These are phyloP conservation scores for Solanum rostratum DNA, from an alignment of 257 asterid species.

Conservation along the genomic window DNA sequence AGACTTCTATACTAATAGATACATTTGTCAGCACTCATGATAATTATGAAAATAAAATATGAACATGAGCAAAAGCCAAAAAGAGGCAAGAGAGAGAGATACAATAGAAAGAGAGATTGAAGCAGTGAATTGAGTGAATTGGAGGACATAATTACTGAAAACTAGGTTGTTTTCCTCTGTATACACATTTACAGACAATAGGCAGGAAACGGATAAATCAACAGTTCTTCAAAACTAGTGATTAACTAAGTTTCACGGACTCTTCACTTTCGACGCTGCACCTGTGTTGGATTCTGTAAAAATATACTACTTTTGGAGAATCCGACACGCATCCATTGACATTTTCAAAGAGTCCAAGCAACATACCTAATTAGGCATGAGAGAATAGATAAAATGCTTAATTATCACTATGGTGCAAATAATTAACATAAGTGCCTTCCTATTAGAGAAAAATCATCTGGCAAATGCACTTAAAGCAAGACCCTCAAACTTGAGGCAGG, in stretches of 20 bases:
- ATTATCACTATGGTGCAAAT: background rate
- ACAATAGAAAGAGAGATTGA: background rate
- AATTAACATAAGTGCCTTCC: background rate
- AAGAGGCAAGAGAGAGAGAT: background rate
- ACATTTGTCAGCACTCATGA: background rate
- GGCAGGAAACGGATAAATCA: background rate
- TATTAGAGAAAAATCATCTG: background rate
- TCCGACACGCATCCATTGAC: no score
- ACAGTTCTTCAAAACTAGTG: background rate
- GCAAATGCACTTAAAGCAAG: background rate
- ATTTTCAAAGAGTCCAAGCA: no score
- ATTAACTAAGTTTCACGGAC: no score
- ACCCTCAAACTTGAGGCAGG: background rate
- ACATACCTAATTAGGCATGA: background rate
- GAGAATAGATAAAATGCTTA: background rate
- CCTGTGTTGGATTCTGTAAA: no score
- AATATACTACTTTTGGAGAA: no score
- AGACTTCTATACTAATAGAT: background rate
- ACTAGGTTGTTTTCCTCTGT: background rate
- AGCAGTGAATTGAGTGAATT: background rate
- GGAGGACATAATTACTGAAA: background rate
- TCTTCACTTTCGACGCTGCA: no score
- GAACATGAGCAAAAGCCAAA: background rate
- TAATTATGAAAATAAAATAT: background rate
- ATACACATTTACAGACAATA: background rate